Evolutionary conservation across 2,329 filamentous ascomycete genomes (phyloP), one percentile per base, ranked within the genome.

Genomic region (Cladophialophora immunda): DNA sequence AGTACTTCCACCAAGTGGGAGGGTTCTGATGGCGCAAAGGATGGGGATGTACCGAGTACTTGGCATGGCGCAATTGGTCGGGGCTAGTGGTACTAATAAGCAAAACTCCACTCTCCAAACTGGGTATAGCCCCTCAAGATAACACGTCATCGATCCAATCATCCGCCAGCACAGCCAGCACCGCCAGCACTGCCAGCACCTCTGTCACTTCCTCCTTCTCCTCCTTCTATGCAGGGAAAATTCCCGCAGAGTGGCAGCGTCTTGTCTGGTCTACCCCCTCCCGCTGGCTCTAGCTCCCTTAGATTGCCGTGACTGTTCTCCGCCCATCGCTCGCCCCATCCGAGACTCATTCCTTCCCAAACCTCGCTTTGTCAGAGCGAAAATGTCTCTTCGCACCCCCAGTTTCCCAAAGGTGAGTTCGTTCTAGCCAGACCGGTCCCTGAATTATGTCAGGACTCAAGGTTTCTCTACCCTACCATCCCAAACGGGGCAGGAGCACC

Each of bases 131-230:
- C 1, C 2, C 11, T 6, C 27, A 11, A 11, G 22, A 50, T 25
- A 27, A 13, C 45, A 50, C 45, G 45, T 50, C 45, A 50, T 22
- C 27, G 19, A 50, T 50, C 19, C 45, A 50, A 25, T 50, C 45
- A 50, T 25, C 45, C 7, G 1, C 38, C 17, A 19, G 17, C 38
- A 17, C 36, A 2, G 6, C 32, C 32, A 34, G 32, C 32, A 9
- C 32, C 32, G n/a, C n/a, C n/a, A n/a, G n/a, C n/a, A n/a, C n/a
- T 5, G 6, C 32, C 32, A 34, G 32, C 32, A 9, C 32, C 32
- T 11, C 19, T 2, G 4, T 7, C 7, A 7, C 38, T 9, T 9
- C 17, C 38, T 19, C 3, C 11, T 50, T 15, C 45, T 27, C 8
- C 11, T 50, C 45, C 19, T 27, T 22, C 22, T 25, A 27, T 25